Conservation (phyloP, 805 yeast genomes). For the Kockiozyma suomiensis region DNA sequence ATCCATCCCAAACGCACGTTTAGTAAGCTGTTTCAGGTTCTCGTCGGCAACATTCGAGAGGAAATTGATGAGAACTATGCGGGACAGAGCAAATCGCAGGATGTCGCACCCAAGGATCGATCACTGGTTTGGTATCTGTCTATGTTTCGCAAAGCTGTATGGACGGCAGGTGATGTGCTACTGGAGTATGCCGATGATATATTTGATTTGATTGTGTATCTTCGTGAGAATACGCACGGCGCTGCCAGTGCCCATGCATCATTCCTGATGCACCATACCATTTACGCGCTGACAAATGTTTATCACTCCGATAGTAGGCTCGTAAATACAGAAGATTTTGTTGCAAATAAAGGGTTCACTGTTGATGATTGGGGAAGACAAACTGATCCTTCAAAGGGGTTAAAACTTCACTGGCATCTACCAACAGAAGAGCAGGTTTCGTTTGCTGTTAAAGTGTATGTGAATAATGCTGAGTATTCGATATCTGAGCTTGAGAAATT, state of each 20-base stretch:
- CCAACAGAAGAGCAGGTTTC: slow-evolving; percentile 61
- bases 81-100: slow-evolving; percentile 69
- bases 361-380: slow-evolving; percentile 51
- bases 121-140: slow-evolving; percentile 70
- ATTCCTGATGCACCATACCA: slow-evolving; percentile 64
- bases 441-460: slow-evolving; percentile 64
- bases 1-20: slow-evolving; percentile 59
- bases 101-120: slow-evolving; percentile 75
- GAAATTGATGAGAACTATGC: slow-evolving; percentile 81
- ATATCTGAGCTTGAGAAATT: slow-evolving; percentile 37
- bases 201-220: slow-evolving; percentile 48
- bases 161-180: slow-evolving; percentile 62
- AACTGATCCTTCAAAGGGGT: slow-evolving; percentile 29
- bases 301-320: slow-evolving; percentile 35
- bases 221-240: slow-evolving; percentile 56
- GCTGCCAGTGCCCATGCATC: slow-evolving; percentile 66
- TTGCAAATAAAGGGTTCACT: slow-evolving; percentile 17
- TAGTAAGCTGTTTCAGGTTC: slow-evolving; percentile 48
- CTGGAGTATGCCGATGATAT: slow-evolving; percentile 52
- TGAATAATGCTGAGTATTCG: slow-evolving; percentile 46
- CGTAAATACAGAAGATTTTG: slow-evolving; percentile 17
- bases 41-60: slow-evolving; percentile 56
- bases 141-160: slow-evolving; percentile 67
- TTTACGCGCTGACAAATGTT: slow-evolving; percentile 64
- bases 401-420: slow-evolving; percentile 72